A percentile compares a stretch with the other conserved stretches of the same genome.
phyloP scores from a whole-genome alignment of 2,329 filamentous ascomycete species.

The Talaromyces albobiverticillius region DNA sequence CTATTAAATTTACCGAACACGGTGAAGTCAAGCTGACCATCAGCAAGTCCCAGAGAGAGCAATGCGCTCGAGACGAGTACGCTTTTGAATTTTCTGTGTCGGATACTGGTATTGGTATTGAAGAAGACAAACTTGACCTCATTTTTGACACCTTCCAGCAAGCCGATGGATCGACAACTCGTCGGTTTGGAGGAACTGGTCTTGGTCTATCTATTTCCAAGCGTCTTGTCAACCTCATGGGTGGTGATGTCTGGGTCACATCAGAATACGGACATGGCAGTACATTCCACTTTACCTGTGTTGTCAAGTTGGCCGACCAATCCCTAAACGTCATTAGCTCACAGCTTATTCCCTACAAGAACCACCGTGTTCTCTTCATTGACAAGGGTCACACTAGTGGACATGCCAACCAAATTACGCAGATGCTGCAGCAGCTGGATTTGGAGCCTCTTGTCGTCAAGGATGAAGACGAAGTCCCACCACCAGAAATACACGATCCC shows the following conservation, averaged over 20 bases:
- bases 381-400: slow-evolving; percentile 77
- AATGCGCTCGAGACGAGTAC: slow-evolving; percentile 69
- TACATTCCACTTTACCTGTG: slow-evolving; percentile 89
- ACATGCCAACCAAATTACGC: slow-evolving; percentile 68
- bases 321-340: slow-evolving; percentile 68
- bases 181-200: slow-evolving; percentile 90
- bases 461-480: slow-evolving; percentile 61
- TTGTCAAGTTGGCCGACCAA: slow-evolving; percentile 74
- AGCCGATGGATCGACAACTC: slow-evolving; percentile 89
- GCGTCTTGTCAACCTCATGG: slow-evolving; percentile 88
- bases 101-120: slow-evolving; percentile 92
- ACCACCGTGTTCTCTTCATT: slow-evolving; percentile 85
- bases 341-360: slow-evolving; percentile 78
- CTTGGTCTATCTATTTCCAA: slow-evolving; percentile 94
- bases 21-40: slow-evolving; percentile 90
- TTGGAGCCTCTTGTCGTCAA: slow-evolving; percentile 76
- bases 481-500: slow-evolving; percentile 47
- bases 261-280: slow-evolving; percentile 84
- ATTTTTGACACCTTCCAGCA: slow-evolving; percentile 99
- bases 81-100: slow-evolving; percentile 90
- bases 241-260: slow-evolving; percentile 89
- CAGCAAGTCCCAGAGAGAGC: slow-evolving; percentile 58
- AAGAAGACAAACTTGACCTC: slow-evolving; percentile 84
- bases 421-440: slow-evolving; percentile 71
- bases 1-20: slow-evolving; percentile 94